Conservation (phyloP, 495 filamentous ascomycete genomes). For the Ramalina peruviana region DNA sequence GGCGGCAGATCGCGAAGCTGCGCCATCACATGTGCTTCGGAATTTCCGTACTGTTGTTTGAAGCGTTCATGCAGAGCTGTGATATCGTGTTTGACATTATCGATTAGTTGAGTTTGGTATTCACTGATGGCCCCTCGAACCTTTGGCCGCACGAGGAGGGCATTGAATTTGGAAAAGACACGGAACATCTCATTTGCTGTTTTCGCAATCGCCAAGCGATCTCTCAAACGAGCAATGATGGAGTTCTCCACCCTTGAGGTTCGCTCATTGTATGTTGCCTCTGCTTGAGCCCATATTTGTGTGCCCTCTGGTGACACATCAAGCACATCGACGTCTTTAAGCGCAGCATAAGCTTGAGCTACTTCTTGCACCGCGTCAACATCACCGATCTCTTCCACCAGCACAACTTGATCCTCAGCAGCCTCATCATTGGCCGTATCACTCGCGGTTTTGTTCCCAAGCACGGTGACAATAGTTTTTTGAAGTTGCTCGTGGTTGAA, state of each 20-base stretch:
- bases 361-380: constrained; percentile 98
- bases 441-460: constrained; percentile 55
- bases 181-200: constrained; percentile 98
- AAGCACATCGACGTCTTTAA: constrained; percentile 88
- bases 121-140: constrained; percentile 94
- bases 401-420: constrained; percentile 44
- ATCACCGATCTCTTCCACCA: constrained; percentile 89
- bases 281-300: constrained; percentile 76
- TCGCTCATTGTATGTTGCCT: constrained; percentile 90
- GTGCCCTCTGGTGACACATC: constrained; percentile 85
- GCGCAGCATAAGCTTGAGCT: constrained; percentile 76
- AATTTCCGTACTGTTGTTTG: constrained; percentile 96
- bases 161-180: constrained; percentile 99
- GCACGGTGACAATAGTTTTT: constrained; percentile 84
- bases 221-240: constrained; percentile 87
- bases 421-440: constrained; percentile 27
- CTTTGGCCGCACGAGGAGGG: constrained; percentile 91
- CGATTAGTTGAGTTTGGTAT: constrained; percentile 93
- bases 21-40: constrained; percentile 94
- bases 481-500: constrained; percentile 96
- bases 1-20: constrained; percentile 90
- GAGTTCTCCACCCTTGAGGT: constrained; percentile 96
- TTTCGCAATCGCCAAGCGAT: constrained; percentile 87
- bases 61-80: constrained; percentile 86
- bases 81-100: constrained; percentile 93